Evolutionary conservation across 2,329 filamentous ascomycete species (phyloP), one percentile per base, ranked within the genome.

Genomic region (Thielaviopsis euricoi): DNA sequence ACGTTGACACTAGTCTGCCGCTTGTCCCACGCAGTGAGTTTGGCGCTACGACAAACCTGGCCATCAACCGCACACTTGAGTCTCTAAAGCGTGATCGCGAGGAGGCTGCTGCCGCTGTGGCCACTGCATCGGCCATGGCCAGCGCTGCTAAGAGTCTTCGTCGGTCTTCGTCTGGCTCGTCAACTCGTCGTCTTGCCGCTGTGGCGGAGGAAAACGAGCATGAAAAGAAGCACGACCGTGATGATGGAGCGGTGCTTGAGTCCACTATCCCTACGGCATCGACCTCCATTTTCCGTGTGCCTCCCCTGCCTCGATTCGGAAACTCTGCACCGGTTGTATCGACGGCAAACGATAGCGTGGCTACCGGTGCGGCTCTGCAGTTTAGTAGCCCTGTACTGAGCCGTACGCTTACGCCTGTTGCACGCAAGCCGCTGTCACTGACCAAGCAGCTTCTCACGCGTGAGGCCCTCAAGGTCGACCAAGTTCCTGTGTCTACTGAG

Each of bases 61-160:
- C 82, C 53, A 78, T 81, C 57, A 79, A 76, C 63, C 74, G 73
- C 40, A 77, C 77, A 0, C 65, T 82, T 7, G 76, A 79, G 62
- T 74, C 74, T 3, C 58, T 61, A 17, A 46, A 33, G 17, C 53
- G 43, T 48, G 61, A 58, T 19, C 52, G 52, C 3, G 56, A 59
- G 23, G 54, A 58, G 21, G 23, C 52, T 29, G 52, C 29, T 13
- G 52, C 50, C 15, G 23, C 50, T 52, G 21, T 26, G 12, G 50
- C 26, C 9, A 17, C 22, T 3, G 50, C 50, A 10, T 15, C 17
- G 43, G 17, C 46, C 25, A 26, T 33, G 23, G 33, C 54, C 21
- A 50, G 40, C 17, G 22, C 21, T 23, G 22, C 50, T 25, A 26
- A 56, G 19, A 56, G 43, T 21, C 26, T 33, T 48, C 33, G 21